Evolutionary conservation across 208 protist genomes (phyloP).

Genomic region (Trypanosoma avium): DNA sequence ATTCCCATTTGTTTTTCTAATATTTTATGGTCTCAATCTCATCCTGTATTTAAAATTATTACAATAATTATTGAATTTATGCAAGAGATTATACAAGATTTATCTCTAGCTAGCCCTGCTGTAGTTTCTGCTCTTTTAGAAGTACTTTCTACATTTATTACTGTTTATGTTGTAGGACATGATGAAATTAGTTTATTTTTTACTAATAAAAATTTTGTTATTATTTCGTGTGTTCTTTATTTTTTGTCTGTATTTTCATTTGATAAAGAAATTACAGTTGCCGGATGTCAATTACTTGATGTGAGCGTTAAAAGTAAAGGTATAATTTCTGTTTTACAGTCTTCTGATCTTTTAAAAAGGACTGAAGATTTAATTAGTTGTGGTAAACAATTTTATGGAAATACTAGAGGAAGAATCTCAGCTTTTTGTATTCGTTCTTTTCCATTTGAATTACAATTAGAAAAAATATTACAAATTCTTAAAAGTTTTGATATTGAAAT

Average conservation of each 20-base stretch:
- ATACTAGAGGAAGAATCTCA: conserved; percentile 16
- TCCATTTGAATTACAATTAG: conserved; percentile 1
- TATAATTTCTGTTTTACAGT: conserved; percentile 7
- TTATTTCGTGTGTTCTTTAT: conserved; percentile 50
- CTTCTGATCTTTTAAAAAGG: conserved; percentile 5
- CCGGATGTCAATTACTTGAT: conserved; percentile 57
- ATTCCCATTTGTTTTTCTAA: conserved; percentile 70
- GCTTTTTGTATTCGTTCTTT: conserved; percentile 26
- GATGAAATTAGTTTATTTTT: conserved; percentile 37
- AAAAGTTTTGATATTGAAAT: conserved; percentile 12
- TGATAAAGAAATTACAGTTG: conserved; percentile 50
- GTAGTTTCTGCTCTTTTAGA: conserved; percentile 61
- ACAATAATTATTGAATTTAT: conserved; percentile 14
- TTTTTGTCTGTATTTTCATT: conserved; percentile 42
- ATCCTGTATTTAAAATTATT: conserved; percentile 31
- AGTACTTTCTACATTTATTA: conserved; percentile 48
- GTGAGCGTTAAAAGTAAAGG: conserved; percentile 44
- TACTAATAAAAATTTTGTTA: conserved; percentile 26
- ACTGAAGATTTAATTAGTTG: conserved; percentile 19
- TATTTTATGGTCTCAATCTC: conserved; percentile 14
- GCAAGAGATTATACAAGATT: conserved; percentile 2
- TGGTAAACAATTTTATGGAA: conserved; percentile 19
- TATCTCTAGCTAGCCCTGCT: conserved; percentile 43
- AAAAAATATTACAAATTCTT: conserved; percentile 4
- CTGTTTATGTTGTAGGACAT: conserved; percentile 51